These are phyloP conservation scores for Herpetomonas tarakana DNA, from an alignment of 208 protist species.

Conservation along the genomic window DNA sequence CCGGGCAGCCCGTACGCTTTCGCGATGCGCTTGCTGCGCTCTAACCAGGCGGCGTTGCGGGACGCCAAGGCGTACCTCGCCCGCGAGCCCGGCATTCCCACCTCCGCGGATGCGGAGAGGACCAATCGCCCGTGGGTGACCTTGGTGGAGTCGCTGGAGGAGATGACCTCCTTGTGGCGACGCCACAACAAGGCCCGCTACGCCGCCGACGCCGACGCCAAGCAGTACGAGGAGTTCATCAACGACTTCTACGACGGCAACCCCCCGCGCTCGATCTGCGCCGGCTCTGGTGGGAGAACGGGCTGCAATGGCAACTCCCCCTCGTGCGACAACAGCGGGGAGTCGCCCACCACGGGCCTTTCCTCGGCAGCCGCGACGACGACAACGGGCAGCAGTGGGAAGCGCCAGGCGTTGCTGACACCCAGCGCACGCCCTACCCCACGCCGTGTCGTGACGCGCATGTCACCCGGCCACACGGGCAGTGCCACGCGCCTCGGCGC, in stretches of 20 bases:
- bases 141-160: constrained; percentile 61
- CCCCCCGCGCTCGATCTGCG: too few species aligned
- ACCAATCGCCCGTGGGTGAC: constrained; percentile 60
- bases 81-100: constrained; percentile 28
- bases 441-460: constrained; percentile 50
- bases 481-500: constrained; percentile 20
- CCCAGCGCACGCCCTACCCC: constrained; percentile 78
- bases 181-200: constrained; percentile 28
- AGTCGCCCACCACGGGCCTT: neutral
- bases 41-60: constrained; percentile 21
- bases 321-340: neutral
- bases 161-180: constrained; percentile 59
- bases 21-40: constrained; percentile 32
- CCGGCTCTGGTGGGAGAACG: neutral
- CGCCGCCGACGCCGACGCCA: constrained; percentile 16
- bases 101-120: constrained; percentile 31
- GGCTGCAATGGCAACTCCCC: neutral
- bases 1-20: constrained; percentile 57
- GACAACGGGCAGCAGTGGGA: constrained; percentile 13
- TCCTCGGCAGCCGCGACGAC: neutral
- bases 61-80: constrained; percentile 31
- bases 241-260: constrained; percentile 21
- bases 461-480: constrained; percentile 30
- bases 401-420: constrained; percentile 38
- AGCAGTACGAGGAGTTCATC: constrained; percentile 33